Evolutionary conservation across 345 rosid genomes (phyloP), one percentile per base, ranked within the genome.

Genomic region (Lepidium africanum): DNA sequence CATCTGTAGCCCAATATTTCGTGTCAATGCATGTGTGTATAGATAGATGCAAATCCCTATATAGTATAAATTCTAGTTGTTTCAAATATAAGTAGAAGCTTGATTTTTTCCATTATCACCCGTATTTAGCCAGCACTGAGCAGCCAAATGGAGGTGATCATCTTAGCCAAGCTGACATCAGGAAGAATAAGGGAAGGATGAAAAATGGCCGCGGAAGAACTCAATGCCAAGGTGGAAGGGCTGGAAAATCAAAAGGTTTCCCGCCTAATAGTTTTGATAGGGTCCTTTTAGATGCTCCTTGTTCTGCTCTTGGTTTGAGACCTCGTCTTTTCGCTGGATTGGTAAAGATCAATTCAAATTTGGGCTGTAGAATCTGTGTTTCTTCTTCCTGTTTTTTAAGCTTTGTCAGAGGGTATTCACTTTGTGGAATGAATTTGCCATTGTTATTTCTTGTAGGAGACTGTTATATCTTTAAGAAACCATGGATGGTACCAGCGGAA

Each of bases 301-400:
- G 99, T 69, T 91, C 99, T 71, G 97, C 99, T 77, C 99, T 94
- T 77, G 97, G 97, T 65, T 81, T 91, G 83, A 83, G 99, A 71
- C 99, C 99, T 62, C 82, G 97, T 46, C 90, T 94, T 55, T 94
- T 87, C 73, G 81, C 87, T 70, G 88, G 85, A 48, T 84, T 91
- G 97, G 99, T 94, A 86, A n/a, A 27, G 79, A 58, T 32, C 1
- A 47, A 45, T 37, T 17, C 55, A 14, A 49, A 53, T 45, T 23
- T 49, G 55, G 2, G 10, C 49, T 30, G 50, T 36, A 40, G 36
- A 57, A 16, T 37, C 52, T 33, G 67, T 66, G 55, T 66, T 58
- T 39, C 6, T 51, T 40, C 43, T 45, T 55, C 52, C 27, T 51
- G 27, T 23, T 59, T 38, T 30, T 5, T 9, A 36, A 51, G 57